Percentiles rank a stretch among this genome's conserved stretches.
phyloP scores from a whole-genome alignment of 1,284 basidiomycete genomes.

The Ganoderma multipileum region DNA sequence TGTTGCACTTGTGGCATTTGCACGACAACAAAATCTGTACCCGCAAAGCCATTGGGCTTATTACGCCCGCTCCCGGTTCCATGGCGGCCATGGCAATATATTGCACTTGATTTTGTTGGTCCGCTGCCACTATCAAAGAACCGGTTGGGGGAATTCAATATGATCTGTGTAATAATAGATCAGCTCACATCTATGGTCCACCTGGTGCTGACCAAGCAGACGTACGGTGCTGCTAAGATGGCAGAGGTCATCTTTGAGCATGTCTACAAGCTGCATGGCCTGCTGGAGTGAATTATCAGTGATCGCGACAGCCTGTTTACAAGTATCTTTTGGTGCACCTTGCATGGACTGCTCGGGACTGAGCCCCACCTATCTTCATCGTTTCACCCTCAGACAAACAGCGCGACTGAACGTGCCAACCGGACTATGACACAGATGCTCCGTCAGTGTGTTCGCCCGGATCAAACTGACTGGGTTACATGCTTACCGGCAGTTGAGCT shows the following conservation, averaged over 20 bases:
- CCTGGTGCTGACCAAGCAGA: slow-evolving; percentile 34
- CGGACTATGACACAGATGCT: neutral
- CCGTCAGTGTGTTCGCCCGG: neutral
- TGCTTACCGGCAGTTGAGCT: neutral
- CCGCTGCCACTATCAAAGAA: slow-evolving; percentile 40
- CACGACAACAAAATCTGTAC: slow-evolving; percentile 14
- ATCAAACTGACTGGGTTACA: neutral
- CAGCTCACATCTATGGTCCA: slow-evolving; percentile 42
- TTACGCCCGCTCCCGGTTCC: slow-evolving; percentile 27
- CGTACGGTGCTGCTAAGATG: slow-evolving; percentile 42
- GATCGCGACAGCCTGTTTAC: neutral
- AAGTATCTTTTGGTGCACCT: neutral
- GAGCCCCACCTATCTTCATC: neutral
- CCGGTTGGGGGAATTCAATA: slow-evolving; percentile 36
- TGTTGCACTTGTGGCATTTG: slow-evolving; percentile 36
- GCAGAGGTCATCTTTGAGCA: slow-evolving; percentile 4
- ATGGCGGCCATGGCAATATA: slow-evolving; percentile 35
- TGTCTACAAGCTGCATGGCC: slow-evolving; percentile 4
- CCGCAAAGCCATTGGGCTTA: slow-evolving; percentile 2
- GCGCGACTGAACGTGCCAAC: neutral
- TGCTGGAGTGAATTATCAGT: neutral
- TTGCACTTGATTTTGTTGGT: slow-evolving; percentile 46
- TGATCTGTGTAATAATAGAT: slow-evolving; percentile 41
- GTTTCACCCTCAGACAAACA: neutral
- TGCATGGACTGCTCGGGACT: slow-evolving; percentile 6